These are phyloP conservation scores for Allantophomopsis lycopodina DNA, from an alignment of 2,329 filamentous ascomycete species.

Conservation along the genomic window DNA sequence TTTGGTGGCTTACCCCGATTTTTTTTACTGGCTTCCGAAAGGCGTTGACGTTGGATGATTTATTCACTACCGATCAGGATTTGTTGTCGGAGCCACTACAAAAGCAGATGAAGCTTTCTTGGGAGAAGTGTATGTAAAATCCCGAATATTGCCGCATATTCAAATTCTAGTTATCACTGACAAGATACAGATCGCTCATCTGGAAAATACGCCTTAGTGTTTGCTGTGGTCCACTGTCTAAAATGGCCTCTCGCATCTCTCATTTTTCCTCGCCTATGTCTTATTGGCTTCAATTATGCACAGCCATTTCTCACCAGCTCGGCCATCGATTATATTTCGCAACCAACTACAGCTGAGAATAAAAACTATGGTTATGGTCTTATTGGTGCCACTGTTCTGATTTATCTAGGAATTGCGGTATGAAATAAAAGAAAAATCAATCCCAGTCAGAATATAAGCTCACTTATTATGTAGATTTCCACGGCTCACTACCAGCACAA, in stretches of 20 bases:
- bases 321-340: constrained; percentile 1
- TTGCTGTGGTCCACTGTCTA: neutral
- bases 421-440: constrained; percentile 1
- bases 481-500: constrained; percentile 3
- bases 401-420: constrained; percentile 14
- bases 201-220: neutral
- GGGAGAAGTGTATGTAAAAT: neutral
- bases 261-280: constrained; percentile 2
- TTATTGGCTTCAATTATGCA: constrained; percentile 7
- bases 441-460: neutral
- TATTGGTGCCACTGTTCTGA: constrained; percentile 13
- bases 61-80: neutral
- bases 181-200: too few species aligned
- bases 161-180: too few species aligned
- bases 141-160: too few species aligned
- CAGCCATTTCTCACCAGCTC: constrained; percentile 9
- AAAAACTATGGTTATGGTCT: constrained; percentile 11
- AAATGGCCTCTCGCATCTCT: neutral
- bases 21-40: constrained; percentile 1
- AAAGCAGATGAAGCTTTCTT: neutral
- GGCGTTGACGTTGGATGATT: constrained; percentile 1
- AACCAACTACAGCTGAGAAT: constrained; percentile 1
- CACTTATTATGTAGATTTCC: neutral
- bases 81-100: neutral
- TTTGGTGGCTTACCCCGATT: constrained; percentile 4